Base-by-base conservation (phyloP, 495 filamentous ascomycete genomes). In the Penicillium roqueforti region DNA sequence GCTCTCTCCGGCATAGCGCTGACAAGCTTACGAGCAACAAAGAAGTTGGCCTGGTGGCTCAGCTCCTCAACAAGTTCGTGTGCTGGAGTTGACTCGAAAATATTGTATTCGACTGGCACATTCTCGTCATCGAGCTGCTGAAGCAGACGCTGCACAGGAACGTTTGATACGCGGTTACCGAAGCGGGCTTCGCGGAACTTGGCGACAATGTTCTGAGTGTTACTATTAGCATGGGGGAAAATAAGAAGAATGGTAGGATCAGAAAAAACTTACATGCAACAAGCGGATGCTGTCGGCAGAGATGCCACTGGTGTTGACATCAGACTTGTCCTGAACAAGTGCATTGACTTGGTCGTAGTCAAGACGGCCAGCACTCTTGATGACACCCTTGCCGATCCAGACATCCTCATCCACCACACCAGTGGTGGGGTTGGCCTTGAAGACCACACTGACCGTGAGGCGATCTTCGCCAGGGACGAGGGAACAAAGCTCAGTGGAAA, bases 101-200 rank as follows among this genome's bases (percentile, higher is more conserved):
- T 89, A 74, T 97, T 98, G 62, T 89, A 83, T 72, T 93, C 91
- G 22, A 97, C 89, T 0, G 92, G 93, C 32, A 97, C 89, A 67
- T 97, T 97, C 76, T 98, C 93, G 59, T 98, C 93, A 61, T 98
- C 95, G n/a, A 97, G 82, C 68, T 93, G 88, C 66, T 96, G 87
- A 36, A 97, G 74, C 31, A 98, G 81, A 39, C 93, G 87, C 45
- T 97, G 82, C 42, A 92, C 83, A 18, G 92, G 87, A 55, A 95
- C 87, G 8, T 87, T 81, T 29, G 86, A 81, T 22, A 83, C 81
- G 20, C 86, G 86, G 48, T 90, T 86, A 43, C 88, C 88, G 56
- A 93, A 87, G 40, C 93, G 83, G 6, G 84, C 80, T 67, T 96
- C 88, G 34, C 90, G 87, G 80, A 96, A 93, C 67, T 92, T 95